Evolutionary conservation across 2,329 filamentous ascomycete species (phyloP).

Genomic region (Botryotinia narcissicola): DNA sequence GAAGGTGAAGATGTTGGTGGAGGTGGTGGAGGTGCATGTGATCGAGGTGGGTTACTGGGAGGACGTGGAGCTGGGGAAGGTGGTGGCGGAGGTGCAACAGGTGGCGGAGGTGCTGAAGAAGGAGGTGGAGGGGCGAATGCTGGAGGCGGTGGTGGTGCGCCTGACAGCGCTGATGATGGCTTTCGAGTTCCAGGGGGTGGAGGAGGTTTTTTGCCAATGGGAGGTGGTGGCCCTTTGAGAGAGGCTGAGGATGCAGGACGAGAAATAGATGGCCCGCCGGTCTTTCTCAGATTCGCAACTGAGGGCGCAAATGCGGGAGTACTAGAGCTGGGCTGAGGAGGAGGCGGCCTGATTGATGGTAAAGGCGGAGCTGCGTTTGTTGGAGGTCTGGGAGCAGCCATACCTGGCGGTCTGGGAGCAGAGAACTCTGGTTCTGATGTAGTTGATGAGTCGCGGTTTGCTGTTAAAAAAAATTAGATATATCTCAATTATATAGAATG

Average conservation of each 20-base stretch:
- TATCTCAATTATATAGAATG: background rate
- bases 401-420: constrained; percentile 56
- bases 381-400: constrained; percentile 58
- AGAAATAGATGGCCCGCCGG: constrained; percentile 46
- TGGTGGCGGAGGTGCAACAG: constrained; percentile 38
- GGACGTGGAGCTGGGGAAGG: constrained; percentile 40
- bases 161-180: constrained; percentile 44
- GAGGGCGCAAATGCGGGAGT: constrained; percentile 52
- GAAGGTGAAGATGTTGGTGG: constrained; percentile 40
- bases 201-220: constrained; percentile 72
- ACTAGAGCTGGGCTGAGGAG: constrained; percentile 46
- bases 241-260: constrained; percentile 62
- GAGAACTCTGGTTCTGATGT: constrained; percentile 75
- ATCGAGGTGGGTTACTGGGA: constrained; percentile 38
- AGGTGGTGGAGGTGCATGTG: constrained; percentile 36
- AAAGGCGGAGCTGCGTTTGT: constrained; percentile 51
- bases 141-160: constrained; percentile 39
- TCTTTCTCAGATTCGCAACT: constrained; percentile 61
- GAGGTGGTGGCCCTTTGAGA: constrained; percentile 70
- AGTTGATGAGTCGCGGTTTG: constrained; percentile 69
- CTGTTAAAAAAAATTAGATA: constrained; percentile 41
- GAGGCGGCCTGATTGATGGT: constrained; percentile 42
- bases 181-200: constrained; percentile 60
- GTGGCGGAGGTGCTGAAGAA: constrained; percentile 39
- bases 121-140: constrained; percentile 37